Conservation (phyloP, 768 basidiomycete genomes). For the Dioszegia crocea region DNA sequence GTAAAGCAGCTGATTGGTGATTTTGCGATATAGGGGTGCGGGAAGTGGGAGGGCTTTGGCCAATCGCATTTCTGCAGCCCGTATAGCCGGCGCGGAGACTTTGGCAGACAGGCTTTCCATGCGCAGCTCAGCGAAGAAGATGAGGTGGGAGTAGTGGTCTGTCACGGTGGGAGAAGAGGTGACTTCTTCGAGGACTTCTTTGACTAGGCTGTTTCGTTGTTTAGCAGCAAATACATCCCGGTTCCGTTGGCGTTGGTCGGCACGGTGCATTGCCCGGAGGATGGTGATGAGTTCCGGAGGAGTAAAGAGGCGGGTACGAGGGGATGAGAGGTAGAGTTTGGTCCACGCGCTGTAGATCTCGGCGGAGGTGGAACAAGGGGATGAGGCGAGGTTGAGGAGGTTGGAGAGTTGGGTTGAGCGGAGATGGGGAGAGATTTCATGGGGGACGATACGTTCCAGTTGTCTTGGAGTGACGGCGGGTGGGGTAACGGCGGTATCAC, state of each 20-base stretch:
- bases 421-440: background rate
- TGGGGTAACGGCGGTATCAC: background rate
- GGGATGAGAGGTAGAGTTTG: constrained; percentile 17
- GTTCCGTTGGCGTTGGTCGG: background rate
- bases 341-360: constrained; percentile 6
- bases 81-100: background rate
- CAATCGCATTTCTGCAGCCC: background rate
- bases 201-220: background rate
- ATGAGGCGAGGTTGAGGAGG: background rate
- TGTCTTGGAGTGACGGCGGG: background rate
- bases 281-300: constrained; percentile 15
- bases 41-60: too few species aligned
- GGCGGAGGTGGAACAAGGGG: background rate
- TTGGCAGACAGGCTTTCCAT: background rate
- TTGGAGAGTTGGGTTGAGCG: constrained; percentile 3
- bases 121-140: background rate
- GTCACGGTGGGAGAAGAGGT: background rate
- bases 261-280: background rate
- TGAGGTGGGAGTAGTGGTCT: background rate
- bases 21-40: background rate
- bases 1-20: background rate
- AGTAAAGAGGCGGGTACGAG: constrained; percentile 23
- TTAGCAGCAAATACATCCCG: background rate
- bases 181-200: background rate
- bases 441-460: background rate